Conservation (phyloP, 2,329 filamentous ascomycete species). For the Nemania sp. region DNA sequence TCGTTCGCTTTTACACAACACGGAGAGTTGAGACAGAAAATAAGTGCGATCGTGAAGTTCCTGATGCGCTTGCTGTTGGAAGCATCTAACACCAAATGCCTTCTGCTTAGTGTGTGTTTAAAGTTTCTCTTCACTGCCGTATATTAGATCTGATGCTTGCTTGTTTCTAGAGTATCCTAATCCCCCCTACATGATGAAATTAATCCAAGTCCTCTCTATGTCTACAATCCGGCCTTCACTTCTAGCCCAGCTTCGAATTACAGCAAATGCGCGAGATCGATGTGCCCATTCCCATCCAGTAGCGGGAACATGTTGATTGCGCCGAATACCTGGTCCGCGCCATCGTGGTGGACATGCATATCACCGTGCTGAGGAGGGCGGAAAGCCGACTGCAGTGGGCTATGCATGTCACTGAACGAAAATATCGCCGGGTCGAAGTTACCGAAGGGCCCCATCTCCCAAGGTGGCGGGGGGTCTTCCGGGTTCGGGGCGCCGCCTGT, state of each 20-base stretch:
- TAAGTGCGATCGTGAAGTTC: neutral
- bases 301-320: constrained; percentile 56
- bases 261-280: constrained; percentile 50
- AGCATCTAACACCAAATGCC: no score
- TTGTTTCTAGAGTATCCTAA: neutral
- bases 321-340: constrained; percentile 48
- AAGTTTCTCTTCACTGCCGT: no score
- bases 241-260: neutral
- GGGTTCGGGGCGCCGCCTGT: neutral
- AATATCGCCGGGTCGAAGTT: constrained; percentile 34
- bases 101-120: no score
- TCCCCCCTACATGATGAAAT: neutral
- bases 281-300: constrained; percentile 56
- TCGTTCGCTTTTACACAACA: no score
- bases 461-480: neutral
- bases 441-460: constrained; percentile 10
- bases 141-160: no score
- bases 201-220: neutral
- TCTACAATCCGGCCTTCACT: neutral
- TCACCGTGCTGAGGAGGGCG: constrained; percentile 30
- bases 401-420: constrained; percentile 27
- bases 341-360: constrained; percentile 38
- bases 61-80: neutral
- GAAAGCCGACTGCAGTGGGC: constrained; percentile 29
- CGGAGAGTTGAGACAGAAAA: neutral